Evolutionary conservation across 495 filamentous ascomycete genomes (phyloP).

Genomic region (Cetradonia linearis): DNA sequence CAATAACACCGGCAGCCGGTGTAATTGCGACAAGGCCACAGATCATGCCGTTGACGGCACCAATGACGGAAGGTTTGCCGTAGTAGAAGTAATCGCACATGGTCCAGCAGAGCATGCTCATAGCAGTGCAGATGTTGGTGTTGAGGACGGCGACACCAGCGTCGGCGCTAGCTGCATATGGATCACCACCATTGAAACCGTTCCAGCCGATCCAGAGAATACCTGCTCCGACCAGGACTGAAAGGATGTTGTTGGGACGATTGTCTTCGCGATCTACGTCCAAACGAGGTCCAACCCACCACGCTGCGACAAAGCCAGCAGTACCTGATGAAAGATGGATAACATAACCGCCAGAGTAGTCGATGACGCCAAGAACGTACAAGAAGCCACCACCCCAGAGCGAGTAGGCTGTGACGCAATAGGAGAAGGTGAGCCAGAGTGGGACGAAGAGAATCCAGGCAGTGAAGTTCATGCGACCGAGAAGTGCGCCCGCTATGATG

Average conservation of each 20-base stretch:
- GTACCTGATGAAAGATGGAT: slow-evolving; percentile 49
- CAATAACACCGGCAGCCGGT: slow-evolving; percentile 45
- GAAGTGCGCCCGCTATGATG: slow-evolving; percentile 41
- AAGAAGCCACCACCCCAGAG: slow-evolving; percentile 50
- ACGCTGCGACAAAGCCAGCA: slow-evolving; percentile 44
- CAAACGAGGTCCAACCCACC: slow-evolving; percentile 45
- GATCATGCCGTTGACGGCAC: slow-evolving; percentile 46
- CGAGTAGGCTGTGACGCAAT: slow-evolving; percentile 37
- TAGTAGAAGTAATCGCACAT: slow-evolving; percentile 38
- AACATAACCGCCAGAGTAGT: slow-evolving; percentile 51
- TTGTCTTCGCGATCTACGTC: slow-evolving; percentile 41
- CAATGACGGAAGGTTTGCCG: slow-evolving; percentile 43
- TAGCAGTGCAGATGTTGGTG: slow-evolving; percentile 45
- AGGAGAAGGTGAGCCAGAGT: slow-evolving; percentile 39
- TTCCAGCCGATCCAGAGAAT: slow-evolving; percentile 53
- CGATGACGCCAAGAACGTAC: slow-evolving; percentile 40
- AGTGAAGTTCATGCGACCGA: slow-evolving; percentile 44
- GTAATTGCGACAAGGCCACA: slow-evolving; percentile 48
- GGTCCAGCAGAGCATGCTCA: slow-evolving; percentile 42
- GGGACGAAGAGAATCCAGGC: slow-evolving; percentile 51
- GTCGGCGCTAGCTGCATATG: slow-evolving; percentile 44
- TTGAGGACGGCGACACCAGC: slow-evolving; percentile 49
- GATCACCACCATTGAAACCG: slow-evolving; percentile 50
- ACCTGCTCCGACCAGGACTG: slow-evolving; percentile 43
- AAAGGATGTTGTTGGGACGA: slow-evolving; percentile 42